A percentile compares a stretch with the other conserved stretches of the same genome.
Conservation (phyloP, 192 early-diverging fungal genomes). For the Tieghemiomyces parasiticus region DNA sequence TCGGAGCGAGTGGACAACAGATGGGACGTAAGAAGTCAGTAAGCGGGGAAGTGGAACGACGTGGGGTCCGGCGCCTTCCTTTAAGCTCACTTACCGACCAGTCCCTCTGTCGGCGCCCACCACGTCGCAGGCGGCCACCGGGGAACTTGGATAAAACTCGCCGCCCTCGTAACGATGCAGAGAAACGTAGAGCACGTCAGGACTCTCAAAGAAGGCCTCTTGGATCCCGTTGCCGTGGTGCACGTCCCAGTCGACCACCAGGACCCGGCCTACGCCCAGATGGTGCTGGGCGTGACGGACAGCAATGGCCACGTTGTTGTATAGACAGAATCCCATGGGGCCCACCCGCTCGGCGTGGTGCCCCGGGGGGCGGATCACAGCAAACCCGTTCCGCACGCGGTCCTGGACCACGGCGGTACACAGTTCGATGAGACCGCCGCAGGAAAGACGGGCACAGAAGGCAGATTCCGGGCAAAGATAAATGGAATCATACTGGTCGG, state of each 20-base stretch:
- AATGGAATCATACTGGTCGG: slow-evolving; percentile 40
- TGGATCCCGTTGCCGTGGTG: slow-evolving; percentile 95
- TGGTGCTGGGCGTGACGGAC: slow-evolving; percentile 37
- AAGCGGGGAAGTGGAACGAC: too few relatives aligned
- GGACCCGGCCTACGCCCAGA: slow-evolving; percentile 33
- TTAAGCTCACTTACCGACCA: slow-evolving; percentile 42
- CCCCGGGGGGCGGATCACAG: slow-evolving; percentile 83
- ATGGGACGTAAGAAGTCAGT: too few relatives aligned
- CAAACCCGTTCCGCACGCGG: slow-evolving; percentile 58
- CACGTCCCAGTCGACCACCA: slow-evolving; percentile 92
- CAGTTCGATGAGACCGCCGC: slow-evolving; percentile 57
- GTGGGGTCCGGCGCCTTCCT: too few relatives aligned
- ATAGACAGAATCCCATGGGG: slow-evolving; percentile 77
- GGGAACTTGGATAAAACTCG: slow-evolving; percentile 59
- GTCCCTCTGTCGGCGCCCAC: slow-evolving; percentile 37
- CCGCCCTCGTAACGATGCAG: slow-evolving; percentile 74
- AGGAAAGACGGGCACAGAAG: slow-evolving; percentile 50
- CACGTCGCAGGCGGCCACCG: slow-evolving; percentile 32
- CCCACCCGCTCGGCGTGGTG: slow-evolving; percentile 73
- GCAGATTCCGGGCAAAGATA: slow-evolving; percentile 50
- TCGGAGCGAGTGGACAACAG: too few relatives aligned
- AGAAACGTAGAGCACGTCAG: slow-evolving; percentile 69
- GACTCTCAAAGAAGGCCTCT: slow-evolving; percentile 57
- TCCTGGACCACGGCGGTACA: slow-evolving; percentile 52
- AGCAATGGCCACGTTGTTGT: slow-evolving; percentile 84